phyloP scores from a whole-genome alignment of 192 early-diverging fungal genomes.

The Coemansia sp. region DNA sequence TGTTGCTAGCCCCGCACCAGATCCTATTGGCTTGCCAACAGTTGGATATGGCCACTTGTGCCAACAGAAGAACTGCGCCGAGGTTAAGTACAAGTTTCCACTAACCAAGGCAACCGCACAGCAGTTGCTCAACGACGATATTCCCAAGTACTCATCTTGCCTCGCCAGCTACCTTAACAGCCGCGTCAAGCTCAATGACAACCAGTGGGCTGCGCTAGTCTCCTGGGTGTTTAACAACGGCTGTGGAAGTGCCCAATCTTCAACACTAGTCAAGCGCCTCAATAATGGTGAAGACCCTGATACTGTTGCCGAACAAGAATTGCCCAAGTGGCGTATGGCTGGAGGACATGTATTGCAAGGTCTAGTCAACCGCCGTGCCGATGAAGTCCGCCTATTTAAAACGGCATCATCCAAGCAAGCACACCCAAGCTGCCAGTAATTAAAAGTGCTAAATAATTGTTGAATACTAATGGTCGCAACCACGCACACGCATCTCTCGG shows the following conservation, averaged over 20 bases:
- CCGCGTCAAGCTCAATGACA: constrained; percentile 30
- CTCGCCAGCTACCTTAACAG: constrained; percentile 28
- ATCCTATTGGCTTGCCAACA: constrained; percentile 50
- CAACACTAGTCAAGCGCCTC: constrained; percentile 35
- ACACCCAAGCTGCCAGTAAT: constrained; percentile 17
- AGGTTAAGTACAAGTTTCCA: constrained; percentile 34
- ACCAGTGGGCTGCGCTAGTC: constrained; percentile 43
- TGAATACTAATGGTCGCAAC: no score
- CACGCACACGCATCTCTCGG: no score
- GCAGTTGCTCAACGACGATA: constrained; percentile 31
- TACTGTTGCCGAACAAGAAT: constrained; percentile 35
- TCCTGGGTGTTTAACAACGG: constrained; percentile 49
- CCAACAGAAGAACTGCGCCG: constrained; percentile 26
- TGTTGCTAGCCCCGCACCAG: constrained; percentile 38
- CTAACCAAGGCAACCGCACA: constrained; percentile 32
- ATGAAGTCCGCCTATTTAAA: constrained; percentile 38
- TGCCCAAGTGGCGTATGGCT: constrained; percentile 42
- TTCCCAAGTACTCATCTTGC: constrained; percentile 29
- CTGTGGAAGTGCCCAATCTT: constrained; percentile 28
- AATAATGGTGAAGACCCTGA: constrained; percentile 34
- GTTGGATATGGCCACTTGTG: constrained; percentile 49
- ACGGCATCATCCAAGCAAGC: constrained; percentile 26
- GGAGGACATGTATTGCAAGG: constrained; percentile 38
- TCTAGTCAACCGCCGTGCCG: constrained; percentile 33
- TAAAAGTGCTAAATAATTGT: no score